A percentile compares a stretch with the other conserved stretches of the same genome.
Evolutionary conservation across 1,284 basidiomycete genomes (phyloP).

Genomic region (Ustilago lituana): DNA sequence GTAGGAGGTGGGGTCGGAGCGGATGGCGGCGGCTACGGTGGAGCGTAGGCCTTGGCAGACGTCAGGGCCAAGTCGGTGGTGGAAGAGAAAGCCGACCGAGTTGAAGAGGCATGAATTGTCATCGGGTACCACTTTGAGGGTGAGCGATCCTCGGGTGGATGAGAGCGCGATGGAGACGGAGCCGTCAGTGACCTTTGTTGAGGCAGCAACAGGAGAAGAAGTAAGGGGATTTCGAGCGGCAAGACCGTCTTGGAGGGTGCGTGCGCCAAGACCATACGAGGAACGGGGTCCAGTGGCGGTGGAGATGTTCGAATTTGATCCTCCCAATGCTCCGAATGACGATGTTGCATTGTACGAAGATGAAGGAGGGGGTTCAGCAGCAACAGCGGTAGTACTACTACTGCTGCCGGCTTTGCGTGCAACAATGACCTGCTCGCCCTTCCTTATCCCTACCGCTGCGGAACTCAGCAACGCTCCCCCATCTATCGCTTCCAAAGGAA

Average conservation of each 20-base stretch:
- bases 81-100: slow-evolving; percentile 35
- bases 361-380: neutral
- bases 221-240: slow-evolving; percentile 8
- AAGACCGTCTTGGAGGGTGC: slow-evolving; percentile 23
- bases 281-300: slow-evolving; percentile 19
- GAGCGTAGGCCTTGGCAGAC: slow-evolving; percentile 25
- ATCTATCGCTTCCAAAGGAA: slow-evolving; percentile 1
- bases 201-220: neutral
- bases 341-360: neutral
- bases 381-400: neutral
- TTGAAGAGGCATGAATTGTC: slow-evolving; percentile 60
- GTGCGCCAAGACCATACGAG: slow-evolving; percentile 20
- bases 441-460: slow-evolving; percentile 15
- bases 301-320: slow-evolving; percentile 19
- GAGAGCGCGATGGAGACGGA: slow-evolving; percentile 16
- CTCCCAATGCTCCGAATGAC: slow-evolving; percentile 20
- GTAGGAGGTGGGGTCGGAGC: slow-evolving; percentile 26
- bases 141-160: slow-evolving; percentile 10
- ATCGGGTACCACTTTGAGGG: slow-evolving; percentile 51
- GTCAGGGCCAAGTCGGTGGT: slow-evolving; percentile 19
- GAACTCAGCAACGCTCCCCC: slow-evolving; percentile 8
- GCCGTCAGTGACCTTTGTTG: slow-evolving; percentile 22
- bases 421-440: slow-evolving; percentile 45
- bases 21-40: slow-evolving; percentile 36
- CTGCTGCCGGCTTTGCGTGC: slow-evolving; percentile 8